Percentiles rank a stretch among this genome's conserved stretches.
These are phyloP conservation scores for Talaromyces funiculosus DNA, from an alignment of 2,329 filamentous ascomycete genomes.

Conservation along the genomic window DNA sequence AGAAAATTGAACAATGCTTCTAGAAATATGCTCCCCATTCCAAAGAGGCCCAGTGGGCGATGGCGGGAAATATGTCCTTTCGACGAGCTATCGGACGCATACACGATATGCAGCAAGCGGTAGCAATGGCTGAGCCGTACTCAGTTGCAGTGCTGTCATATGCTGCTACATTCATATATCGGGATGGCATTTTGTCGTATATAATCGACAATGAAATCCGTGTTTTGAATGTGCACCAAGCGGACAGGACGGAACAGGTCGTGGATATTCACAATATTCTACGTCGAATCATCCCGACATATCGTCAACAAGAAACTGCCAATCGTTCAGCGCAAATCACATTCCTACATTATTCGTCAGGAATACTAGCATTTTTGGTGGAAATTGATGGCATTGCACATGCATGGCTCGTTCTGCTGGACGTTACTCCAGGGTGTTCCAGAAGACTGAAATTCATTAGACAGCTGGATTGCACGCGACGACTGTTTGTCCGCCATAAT, in stretches of 20 bases:
- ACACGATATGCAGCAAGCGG: constrained; percentile 56
- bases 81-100: constrained; percentile 54
- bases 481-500: constrained; percentile 64
- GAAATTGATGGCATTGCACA: constrained; percentile 36
- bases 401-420: constrained; percentile 52
- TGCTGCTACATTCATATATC: constrained; percentile 58
- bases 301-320: constrained; percentile 25
- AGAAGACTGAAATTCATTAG: constrained; percentile 39
- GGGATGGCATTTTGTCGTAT: constrained; percentile 61
- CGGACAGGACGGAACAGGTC: constrained; percentile 48
- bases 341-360: constrained; percentile 53
- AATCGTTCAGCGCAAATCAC: constrained; percentile 43
- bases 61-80: constrained; percentile 38
- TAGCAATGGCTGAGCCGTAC: constrained; percentile 59
- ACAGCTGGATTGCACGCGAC: constrained; percentile 44
- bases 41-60: constrained; percentile 41
- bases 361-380: constrained; percentile 55
- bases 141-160: constrained; percentile 55
- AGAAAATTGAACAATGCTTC: constrained; percentile 12
- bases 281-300: constrained; percentile 26
- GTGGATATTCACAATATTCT: constrained; percentile 49
- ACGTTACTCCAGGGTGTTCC: constrained; percentile 27
- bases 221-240: constrained; percentile 53
- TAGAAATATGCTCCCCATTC: constrained; percentile 41
- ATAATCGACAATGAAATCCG: constrained; percentile 50